Evolutionary conservation across 768 basidiomycete genomes (phyloP).

Genomic region (Lactarius psammicola): DNA sequence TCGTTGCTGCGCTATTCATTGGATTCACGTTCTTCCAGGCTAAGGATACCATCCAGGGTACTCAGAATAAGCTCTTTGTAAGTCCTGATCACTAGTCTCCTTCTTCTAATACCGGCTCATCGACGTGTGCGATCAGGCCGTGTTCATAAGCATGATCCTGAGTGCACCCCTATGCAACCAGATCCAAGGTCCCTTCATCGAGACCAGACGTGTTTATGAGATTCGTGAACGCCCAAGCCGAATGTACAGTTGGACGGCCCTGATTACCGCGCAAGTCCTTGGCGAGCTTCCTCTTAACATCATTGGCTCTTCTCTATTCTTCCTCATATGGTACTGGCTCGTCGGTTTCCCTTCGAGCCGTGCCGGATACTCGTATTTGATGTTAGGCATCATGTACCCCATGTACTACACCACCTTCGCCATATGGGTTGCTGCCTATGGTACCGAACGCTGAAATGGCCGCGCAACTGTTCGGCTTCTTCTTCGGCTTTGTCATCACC

Average conservation of each 20-base stretch:
- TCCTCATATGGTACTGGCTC: constrained; percentile 50
- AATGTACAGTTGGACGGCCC: constrained; percentile 44
- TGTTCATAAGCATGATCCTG: constrained; percentile 38
- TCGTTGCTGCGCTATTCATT: constrained; percentile 38
- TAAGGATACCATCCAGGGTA: constrained; percentile 40
- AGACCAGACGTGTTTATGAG: constrained; percentile 40
- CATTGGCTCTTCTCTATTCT: constrained; percentile 42
- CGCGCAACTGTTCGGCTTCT: constrained; percentile 38
- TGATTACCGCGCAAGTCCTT: constrained; percentile 38
- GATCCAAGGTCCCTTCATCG: constrained; percentile 44
- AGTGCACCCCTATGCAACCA: constrained; percentile 41
- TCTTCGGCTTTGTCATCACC: constrained; percentile 43
- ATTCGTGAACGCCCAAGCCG: constrained; percentile 43
- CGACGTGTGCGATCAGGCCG: constrained; percentile 29
- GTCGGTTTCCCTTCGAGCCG: constrained; percentile 41
- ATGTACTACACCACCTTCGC: constrained; percentile 46
- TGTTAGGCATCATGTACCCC: constrained; percentile 41
- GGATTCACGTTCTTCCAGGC: constrained; percentile 46
- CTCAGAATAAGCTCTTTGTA: constrained; percentile 47
- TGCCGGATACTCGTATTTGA: constrained; percentile 42
- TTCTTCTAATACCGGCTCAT: neutral
- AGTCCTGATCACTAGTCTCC: constrained; percentile 1
- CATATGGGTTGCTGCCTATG: constrained; percentile 44
- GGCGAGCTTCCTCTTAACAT: constrained; percentile 48
- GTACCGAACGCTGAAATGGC: constrained; percentile 44